Base-by-base conservation (phyloP, 257 asterid species). In the Ilex aquifolium region DNA sequence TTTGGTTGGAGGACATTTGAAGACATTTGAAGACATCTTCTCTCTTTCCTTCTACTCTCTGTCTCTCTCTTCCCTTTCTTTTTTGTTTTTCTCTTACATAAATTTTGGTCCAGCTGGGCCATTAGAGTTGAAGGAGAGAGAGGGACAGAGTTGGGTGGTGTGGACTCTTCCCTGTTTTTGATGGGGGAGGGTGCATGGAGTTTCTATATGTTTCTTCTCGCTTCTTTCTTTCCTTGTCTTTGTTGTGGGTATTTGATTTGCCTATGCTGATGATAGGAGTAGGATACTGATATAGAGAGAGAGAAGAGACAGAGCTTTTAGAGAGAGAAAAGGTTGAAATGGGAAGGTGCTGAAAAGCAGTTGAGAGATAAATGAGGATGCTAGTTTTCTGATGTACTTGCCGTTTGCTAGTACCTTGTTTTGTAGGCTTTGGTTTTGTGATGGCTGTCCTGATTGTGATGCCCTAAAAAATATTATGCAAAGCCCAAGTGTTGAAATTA, bases 31-130 rank as follows among this genome's bases (percentile, higher is more conserved):
- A 67, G 76, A 66, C 82, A 66, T 40, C 69, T 36, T 54, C 14
- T 64, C 50, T 15, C 65, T 63, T 67, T 73, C 54, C 71, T 60
- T 62, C 62, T 66, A 58, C 55, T 51, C 6, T 3, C n/a, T 21
- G 58, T 53, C 44, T 57, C 62, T 57, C 49, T 36, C 62, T 44
- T 17, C 44, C 27, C 17, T 16, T 42, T 42, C 32, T 67, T 63
- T 68, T 72, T 53, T 11, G 44, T 50, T 65, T 69, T 56, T 46
- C 60, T 66, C 60, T 63, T 61, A 66, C 69, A 65, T 65, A 68
- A 66, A 72, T 69, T 62, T 66, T 71, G 87, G 87, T 78, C 84
- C 80, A 78, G 80, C 74, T 82, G 60, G 87, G 78, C 84, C 82
- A 82, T 75, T 64, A 7, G 64, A 48, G 60, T 57, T 21, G 67